Conservation (phyloP, 176 grass and related monocot species). For the Cymbopogon citratus region DNA sequence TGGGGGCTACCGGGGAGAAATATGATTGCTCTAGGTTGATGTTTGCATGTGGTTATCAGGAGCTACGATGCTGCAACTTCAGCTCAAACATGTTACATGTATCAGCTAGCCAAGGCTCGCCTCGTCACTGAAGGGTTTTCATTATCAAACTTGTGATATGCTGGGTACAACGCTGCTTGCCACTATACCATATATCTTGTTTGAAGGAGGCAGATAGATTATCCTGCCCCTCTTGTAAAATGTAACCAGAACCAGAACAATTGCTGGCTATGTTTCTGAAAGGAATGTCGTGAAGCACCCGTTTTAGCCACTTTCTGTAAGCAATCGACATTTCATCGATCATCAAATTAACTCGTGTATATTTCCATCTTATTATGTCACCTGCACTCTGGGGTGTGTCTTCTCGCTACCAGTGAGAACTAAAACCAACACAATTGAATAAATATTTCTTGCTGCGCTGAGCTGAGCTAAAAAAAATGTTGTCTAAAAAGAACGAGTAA, state of each 20-base stretch:
- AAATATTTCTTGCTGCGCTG: neutral
- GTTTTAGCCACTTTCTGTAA: neutral
- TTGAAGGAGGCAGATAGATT: neutral
- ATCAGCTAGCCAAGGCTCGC: neutral
- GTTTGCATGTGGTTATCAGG: neutral
- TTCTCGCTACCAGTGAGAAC: neutral
- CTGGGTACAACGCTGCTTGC: neutral
- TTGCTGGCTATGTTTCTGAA: neutral
- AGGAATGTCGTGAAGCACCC: neutral
- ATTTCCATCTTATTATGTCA: neutral
- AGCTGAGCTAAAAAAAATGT: neutral
- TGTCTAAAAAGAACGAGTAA: neutral
- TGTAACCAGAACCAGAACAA: neutral
- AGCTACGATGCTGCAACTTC: neutral
- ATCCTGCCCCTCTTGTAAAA: constrained; percentile 10
- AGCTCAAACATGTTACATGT: neutral
- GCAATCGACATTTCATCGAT: neutral
- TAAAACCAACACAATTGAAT: neutral
- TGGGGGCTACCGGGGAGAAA: constrained; percentile 81
- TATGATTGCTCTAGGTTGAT: constrained; percentile 39
- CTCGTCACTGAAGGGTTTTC: neutral
- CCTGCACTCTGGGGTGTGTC: neutral
- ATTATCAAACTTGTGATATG: neutral
- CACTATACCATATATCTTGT: neutral
- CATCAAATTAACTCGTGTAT: neutral